Base-by-base conservation (phyloP, 2,329 filamentous ascomycete genomes). In the Cladophialophora psammophila region DNA sequence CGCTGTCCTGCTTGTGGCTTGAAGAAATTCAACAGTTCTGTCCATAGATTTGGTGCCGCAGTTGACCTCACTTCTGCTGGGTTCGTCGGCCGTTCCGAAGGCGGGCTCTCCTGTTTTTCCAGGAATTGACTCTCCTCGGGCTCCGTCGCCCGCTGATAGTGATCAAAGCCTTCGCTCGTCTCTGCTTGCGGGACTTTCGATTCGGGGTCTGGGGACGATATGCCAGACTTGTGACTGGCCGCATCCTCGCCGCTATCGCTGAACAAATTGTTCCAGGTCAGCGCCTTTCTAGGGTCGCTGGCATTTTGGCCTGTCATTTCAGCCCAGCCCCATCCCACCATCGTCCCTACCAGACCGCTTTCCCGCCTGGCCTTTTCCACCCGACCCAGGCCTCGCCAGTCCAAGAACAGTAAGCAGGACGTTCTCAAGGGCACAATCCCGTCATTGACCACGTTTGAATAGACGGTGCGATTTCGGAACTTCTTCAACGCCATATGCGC, bases 361-460 rank as follows among this genome's bases (percentile, higher is more conserved):
- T 96, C 94, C 76, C 95, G 84, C 26, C 94, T 87, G 10, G 95
- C 94, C 79, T 99, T 99, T 72, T 98, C 93, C 1, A 99, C 95
- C 45, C 93, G 90, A 5, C 91, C 94, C 3, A 99, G 82, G 0
- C 95, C 95, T 79, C 94, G 91, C 95, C 95, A 99, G 76, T 99
- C 95, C 1, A 99, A 82, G 75, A 99, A 99, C 5, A 99, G 81
- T n/a, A 99, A 83, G 78, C 94, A 99, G 70, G 94, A 98, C 4
- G 95, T 99, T 26, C 95, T 88, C 38, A 99, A 81, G 2, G 95
- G 95, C 4, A 99, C 95, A 72, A 99, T 97, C 2, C 89, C 85
- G 80, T 98, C 94, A 77, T 97, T 97, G 74, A 91, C 82, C 52
- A 96, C 89, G 76, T 98, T 98, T 42, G 90, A 86, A 78, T 98